phyloP scores from a whole-genome alignment of 140 eudicot species.

The Stevia rebaudiana region DNA sequence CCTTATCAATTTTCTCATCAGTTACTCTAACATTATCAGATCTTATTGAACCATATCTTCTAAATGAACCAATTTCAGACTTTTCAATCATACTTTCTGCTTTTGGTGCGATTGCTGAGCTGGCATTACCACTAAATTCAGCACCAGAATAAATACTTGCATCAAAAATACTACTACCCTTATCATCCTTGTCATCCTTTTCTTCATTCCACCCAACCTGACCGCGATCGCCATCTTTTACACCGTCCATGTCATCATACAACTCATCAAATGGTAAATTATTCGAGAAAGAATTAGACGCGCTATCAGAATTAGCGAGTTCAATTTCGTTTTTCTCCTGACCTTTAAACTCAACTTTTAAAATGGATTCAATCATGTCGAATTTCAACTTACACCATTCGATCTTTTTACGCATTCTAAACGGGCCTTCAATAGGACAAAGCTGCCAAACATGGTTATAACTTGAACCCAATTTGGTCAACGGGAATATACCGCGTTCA shows the following conservation, averaged over 20 bases:
- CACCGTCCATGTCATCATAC: constrained; percentile 59
- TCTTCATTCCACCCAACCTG: constrained; percentile 70
- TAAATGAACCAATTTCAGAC: constrained; percentile 72
- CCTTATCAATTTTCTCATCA: constrained; percentile 78
- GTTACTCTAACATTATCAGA: constrained; percentile 48
- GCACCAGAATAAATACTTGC: constrained; percentile 71
- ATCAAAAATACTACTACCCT: constrained; percentile 71
- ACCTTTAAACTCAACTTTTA: constrained; percentile 55
- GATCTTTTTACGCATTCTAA: constrained; percentile 92
- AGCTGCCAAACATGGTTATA: constrained; percentile 81
- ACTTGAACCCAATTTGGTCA: constrained; percentile 33
- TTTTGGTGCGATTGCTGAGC: constrained; percentile 39
- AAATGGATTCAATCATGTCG: constrained; percentile 58
- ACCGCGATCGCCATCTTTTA: constrained; percentile 48
- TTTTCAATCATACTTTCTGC: constrained; percentile 60
- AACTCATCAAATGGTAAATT: constrained; percentile 47
- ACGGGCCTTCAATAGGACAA: constrained; percentile 99
- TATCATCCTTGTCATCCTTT: no score
- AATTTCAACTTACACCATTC: constrained; percentile 68
- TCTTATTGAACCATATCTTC: constrained; percentile 49
- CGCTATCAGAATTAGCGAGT: constrained; percentile 39
- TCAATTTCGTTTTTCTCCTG: constrained; percentile 58
- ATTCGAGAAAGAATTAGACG: constrained; percentile 46
- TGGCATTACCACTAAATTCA: constrained; percentile 52
- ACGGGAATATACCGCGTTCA: constrained; percentile 89